Percentiles rank a stretch among this genome's conserved stretches.
Evolutionary conservation across 1,139 yeast genomes (phyloP).

Genomic region (Debaryomyces sp.): DNA sequence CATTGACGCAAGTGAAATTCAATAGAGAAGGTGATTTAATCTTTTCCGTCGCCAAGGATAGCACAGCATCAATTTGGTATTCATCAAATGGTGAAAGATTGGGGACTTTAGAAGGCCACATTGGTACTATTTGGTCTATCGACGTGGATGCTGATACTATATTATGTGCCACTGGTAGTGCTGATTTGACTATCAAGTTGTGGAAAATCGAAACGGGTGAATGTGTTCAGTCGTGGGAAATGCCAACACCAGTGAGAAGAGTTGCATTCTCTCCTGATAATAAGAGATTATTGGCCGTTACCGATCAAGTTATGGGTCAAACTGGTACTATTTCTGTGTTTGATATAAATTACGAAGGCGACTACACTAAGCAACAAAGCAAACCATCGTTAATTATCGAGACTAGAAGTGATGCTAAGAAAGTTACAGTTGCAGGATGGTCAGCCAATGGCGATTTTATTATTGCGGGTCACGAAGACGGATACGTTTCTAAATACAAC

Average conservation of each 20-base stretch:
- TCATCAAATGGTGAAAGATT: conserved; percentile 95
- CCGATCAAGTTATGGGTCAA: conserved; percentile 94
- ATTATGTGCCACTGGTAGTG: conserved; percentile 84
- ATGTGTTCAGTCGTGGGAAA: conserved; percentile 71
- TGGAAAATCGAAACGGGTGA: conserved; percentile 86
- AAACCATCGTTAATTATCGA: conserved; percentile 66
- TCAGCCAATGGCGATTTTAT: conserved; percentile 72
- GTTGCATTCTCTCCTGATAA: conserved; percentile 85
- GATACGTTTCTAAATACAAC: conserved; percentile 79
- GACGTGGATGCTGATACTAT: conserved; percentile 76
- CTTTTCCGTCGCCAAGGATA: conserved; percentile 92
- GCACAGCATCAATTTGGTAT: conserved; percentile 88
- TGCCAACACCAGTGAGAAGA: conserved; percentile 86
- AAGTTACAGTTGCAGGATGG: conserved; percentile 90
- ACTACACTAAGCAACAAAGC: conserved; percentile 39
- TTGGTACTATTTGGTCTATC: conserved; percentile 95
- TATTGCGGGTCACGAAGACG: conserved; percentile 88
- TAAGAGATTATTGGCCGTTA: conserved; percentile 68
- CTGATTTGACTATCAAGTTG: conserved; percentile 82
- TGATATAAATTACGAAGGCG: conserved; percentile 51
- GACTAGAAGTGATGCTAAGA: conserved; percentile 62
- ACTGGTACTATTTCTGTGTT: conserved; percentile 76
- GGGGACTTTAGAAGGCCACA: conserved; percentile 85
- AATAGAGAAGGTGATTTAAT: conserved; percentile 94
- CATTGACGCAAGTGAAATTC: conserved; percentile 88